Percentiles rank a stretch among this genome's conserved stretches.
phyloP scores from a whole-genome alignment of 1,284 basidiomycete species.

The Boletus semigastroideus region DNA sequence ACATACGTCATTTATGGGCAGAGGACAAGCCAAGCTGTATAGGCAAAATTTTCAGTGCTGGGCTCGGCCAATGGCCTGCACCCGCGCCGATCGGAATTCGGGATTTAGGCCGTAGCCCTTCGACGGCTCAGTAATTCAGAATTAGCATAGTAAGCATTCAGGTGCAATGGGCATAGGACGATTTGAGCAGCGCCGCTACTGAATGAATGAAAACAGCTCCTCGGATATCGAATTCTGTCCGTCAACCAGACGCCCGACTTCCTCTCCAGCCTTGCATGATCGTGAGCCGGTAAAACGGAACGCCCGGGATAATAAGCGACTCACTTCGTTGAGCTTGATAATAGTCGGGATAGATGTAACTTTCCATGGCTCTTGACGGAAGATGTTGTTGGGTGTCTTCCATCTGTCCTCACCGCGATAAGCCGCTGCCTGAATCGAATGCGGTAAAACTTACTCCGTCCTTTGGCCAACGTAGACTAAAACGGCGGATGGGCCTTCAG shows the following conservation, averaged over 20 bases:
- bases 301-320: constrained; percentile 30
- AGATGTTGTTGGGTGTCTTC: constrained; percentile 61
- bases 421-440: background rate
- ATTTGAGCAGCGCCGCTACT: constrained; percentile 7
- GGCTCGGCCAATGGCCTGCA: too few species aligned
- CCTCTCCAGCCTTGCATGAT: constrained; percentile 43
- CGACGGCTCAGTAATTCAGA: background rate
- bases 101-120: background rate
- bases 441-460: constrained; percentile 51
- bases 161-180: constrained; percentile 10
- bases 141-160: background rate
- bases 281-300: constrained; percentile 1
- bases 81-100: background rate
- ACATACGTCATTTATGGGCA: background rate
- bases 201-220: constrained; percentile 22
- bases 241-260: constrained; percentile 61
- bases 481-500: constrained; percentile 56
- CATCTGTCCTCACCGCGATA: constrained; percentile 48
- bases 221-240: constrained; percentile 33
- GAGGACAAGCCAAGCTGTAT: background rate
- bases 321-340: constrained; percentile 63
- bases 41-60: background rate
- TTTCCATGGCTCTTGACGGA: constrained; percentile 66
- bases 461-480: constrained; percentile 75
- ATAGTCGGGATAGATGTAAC: constrained; percentile 72